Percentiles rank a stretch among this genome's conserved stretches.
Evolutionary conservation across 257 asterid genomes (phyloP).

Genomic region (Linaria vulgaris): DNA sequence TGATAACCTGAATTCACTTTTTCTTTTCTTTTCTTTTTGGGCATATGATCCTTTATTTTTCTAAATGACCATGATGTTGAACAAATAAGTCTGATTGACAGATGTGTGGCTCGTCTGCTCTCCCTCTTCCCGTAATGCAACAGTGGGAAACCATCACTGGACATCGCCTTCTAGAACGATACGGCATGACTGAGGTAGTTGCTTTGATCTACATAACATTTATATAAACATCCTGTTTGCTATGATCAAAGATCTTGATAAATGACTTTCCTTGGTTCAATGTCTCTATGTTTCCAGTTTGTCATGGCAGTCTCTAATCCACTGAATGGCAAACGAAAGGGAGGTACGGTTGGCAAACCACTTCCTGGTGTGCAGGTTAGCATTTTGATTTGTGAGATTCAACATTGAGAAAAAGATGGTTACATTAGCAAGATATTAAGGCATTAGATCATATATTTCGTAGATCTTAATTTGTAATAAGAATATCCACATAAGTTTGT

Average conservation of each 20-base stretch:
- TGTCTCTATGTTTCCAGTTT: constrained; percentile 49
- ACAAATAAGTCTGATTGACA: constrained; percentile 32
- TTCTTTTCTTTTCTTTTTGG: not conserved
- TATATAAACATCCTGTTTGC: not conserved
- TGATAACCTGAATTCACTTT: too few species aligned
- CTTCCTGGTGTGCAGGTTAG: constrained; percentile 93
- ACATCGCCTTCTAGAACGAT: constrained; percentile 82
- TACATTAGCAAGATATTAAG: not conserved
- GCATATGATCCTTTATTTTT: not conserved
- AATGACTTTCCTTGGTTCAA: constrained; percentile 19
- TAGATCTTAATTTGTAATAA: not conserved
- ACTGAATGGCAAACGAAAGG: constrained; percentile 72
- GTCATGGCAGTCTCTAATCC: constrained; percentile 97
- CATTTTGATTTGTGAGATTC: constrained; percentile 12
- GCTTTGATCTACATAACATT: constrained; percentile 13
- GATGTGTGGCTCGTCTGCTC: constrained; percentile 99
- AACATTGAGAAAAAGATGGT: not conserved
- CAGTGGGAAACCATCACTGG: constrained; percentile 92
- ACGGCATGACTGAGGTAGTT: constrained; percentile 96
- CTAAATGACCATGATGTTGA: constrained; percentile 6
- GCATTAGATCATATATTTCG: not conserved
- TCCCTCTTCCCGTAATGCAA: constrained; percentile 96
- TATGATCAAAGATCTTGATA: not conserved
- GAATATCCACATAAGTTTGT: too few species aligned
- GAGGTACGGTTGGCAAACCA: constrained; percentile 94